These are phyloP conservation scores for Rhazya stricta DNA, from an alignment of 257 asterid species.

Conservation along the genomic window DNA sequence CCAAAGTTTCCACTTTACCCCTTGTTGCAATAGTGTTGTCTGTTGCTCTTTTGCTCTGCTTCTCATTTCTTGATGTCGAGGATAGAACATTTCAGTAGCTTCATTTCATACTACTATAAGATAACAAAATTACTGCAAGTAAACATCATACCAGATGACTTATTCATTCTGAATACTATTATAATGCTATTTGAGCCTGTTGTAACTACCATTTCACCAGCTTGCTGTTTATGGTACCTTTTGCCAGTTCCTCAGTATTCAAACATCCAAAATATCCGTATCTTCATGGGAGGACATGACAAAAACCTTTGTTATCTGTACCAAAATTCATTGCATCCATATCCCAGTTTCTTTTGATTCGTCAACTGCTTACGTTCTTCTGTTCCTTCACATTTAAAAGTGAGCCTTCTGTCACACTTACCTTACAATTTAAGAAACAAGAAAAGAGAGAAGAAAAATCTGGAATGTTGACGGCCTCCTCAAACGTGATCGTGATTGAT, in stretches of 20 bases:
- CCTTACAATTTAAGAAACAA: no score
- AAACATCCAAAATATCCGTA: constrained; percentile 37
- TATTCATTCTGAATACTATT: no score
- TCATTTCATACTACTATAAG: no score
- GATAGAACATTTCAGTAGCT: no score
- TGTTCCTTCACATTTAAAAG: not conserved
- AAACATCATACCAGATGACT: not conserved
- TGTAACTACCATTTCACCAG: not conserved
- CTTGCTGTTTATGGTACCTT: not conserved
- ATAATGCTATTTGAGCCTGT: no score
- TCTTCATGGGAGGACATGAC: constrained; percentile 21
- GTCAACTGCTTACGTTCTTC: constrained; percentile 3
- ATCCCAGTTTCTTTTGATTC: not conserved
- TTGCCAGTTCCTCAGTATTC: constrained; percentile 32
- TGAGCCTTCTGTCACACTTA: not conserved
- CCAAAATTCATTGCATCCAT: constrained; percentile 12
- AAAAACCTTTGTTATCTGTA: constrained; percentile 16
- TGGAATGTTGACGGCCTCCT: not conserved
- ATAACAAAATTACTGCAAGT: no score
- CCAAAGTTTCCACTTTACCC: no score
- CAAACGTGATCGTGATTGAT: not conserved
- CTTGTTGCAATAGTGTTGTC: no score
- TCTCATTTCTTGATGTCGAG: no score
- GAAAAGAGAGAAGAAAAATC: no score
- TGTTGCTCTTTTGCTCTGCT: no score